Evolutionary conservation across 192 early-diverging fungal species (phyloP), one percentile per base, ranked within the genome.

Genomic region (Mortierella claussenii): DNA sequence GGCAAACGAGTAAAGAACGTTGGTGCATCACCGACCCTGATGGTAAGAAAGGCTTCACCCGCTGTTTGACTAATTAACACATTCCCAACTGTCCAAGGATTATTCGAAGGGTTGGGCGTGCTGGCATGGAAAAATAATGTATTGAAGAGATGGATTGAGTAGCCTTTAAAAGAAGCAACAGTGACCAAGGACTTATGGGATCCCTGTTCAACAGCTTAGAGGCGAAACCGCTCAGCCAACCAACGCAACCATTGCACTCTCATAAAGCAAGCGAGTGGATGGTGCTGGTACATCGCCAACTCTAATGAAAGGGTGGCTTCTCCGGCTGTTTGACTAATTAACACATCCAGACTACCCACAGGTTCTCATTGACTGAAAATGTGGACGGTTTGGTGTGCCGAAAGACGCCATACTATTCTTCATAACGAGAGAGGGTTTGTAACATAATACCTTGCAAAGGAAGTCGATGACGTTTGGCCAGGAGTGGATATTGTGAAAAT

Each of bases 21-120:
- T 59, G 56, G 65, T 53, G 44, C 56, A 68, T 59, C 66, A 60
- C 56, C 56, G 27, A 58, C 66, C 66, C 56, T 52, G 20, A 60
- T 51, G 49, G 32, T 9, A 31, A 21, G 42, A 56, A n/a, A 60
- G 48, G 56, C 40, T 60, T 53, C 66, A 45, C 56, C 56, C 56
- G 66, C 0, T 68, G 65, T 68, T 68, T 54, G 66, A 60, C 57
- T 49, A 68, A 60, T 60, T 68, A 15, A 68, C 66, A 68, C 56
- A 68, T 56, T 68, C 66, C 66, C 66, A 54, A 53, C 42, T 2
- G 46, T 54, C 42, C 57, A 60, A 26, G 60, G 30, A 37, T 43
- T 47, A 48, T 48, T 55, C 31, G 40, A 44, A 53, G 37, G 21
- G 51, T 37, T 56, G 64, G n/a, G n/a, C n/a, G 45, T 56, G 45